Evolutionary conservation across 805 yeast genomes (phyloP).

Genomic region (Priceomyces haplophilus): DNA sequence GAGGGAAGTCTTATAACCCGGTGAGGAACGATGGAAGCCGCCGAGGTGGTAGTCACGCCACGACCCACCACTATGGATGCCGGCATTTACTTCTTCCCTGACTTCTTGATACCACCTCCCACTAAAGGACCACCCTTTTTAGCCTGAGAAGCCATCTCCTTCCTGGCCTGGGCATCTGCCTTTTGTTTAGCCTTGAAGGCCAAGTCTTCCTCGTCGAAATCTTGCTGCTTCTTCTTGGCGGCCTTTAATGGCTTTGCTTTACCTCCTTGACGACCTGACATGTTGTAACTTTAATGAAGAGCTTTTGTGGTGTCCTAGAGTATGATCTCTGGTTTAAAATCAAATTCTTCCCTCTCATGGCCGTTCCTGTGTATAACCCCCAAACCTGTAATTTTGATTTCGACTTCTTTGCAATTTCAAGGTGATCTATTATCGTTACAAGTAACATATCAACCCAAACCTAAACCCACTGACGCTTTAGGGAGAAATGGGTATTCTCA

Average conservation of each 20-base stretch:
- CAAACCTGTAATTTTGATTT: not conserved
- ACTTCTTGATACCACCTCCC: constrained; percentile 95
- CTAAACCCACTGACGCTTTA: not conserved
- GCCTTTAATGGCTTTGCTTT: constrained; percentile 88
- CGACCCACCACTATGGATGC: no score
- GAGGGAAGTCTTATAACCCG: no score
- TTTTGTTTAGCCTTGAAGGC: constrained; percentile 93
- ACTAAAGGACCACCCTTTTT: constrained; percentile 86
- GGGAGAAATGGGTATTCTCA: constrained; percentile 33
- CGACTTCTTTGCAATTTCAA: not conserved
- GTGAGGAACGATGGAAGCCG: no score
- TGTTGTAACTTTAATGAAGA: constrained; percentile 18
- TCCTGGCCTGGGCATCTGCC: constrained; percentile 91
- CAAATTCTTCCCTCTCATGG: no score
- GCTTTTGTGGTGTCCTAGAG: not conserved
- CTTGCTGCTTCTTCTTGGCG: constrained; percentile 71
- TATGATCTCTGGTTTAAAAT: no score
- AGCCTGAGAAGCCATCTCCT: constrained; percentile 84
- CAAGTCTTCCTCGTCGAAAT: constrained; percentile 78
- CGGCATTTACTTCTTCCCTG: constrained; percentile 41
- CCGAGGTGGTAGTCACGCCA: no score
- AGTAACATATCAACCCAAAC: not conserved
- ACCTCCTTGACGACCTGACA: constrained; percentile 98
- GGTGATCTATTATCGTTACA: not conserved
- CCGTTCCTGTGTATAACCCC: no score